phyloP scores from a whole-genome alignment of 768 basidiomycete genomes.

The Tulasnella sp. region DNA sequence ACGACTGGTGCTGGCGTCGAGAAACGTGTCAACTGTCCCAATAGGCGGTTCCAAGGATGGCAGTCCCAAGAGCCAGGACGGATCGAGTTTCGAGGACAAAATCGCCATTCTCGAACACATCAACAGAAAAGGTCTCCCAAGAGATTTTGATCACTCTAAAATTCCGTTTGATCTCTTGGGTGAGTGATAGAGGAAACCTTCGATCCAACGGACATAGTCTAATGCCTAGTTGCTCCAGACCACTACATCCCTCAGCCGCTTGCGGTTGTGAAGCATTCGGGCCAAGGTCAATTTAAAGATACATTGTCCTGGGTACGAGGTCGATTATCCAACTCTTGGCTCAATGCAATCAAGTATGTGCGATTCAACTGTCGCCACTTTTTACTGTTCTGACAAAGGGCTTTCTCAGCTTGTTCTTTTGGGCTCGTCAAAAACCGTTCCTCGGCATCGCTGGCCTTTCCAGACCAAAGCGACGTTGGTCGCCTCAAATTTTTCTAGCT shows the following conservation, averaged over 20 bases:
- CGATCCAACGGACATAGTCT: too few relatives aligned
- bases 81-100: constrained; percentile 6
- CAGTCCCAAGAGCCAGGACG: neutral
- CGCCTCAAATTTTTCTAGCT: constrained; percentile 10
- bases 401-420: constrained; percentile 13
- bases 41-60: constrained; percentile 3
- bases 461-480: constrained; percentile 10
- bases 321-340: constrained; percentile 5
- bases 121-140: constrained; percentile 9
- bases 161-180: constrained; percentile 16
- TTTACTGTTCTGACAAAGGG: neutral
- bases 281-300: neutral
- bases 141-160: constrained; percentile 5
- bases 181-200: neutral
- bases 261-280: neutral
- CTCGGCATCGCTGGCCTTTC: constrained; percentile 11
- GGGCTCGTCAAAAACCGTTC: constrained; percentile 12
- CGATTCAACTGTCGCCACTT: neutral
- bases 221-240: neutral
- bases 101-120: constrained; percentile 1
- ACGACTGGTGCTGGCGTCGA: constrained; percentile 4
- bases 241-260: neutral
- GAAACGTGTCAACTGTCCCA: neutral
- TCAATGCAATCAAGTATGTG: constrained; percentile 18
- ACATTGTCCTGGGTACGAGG: neutral